A percentile compares a stretch with the other conserved stretches of the same genome.
These are phyloP conservation scores for Sphaerobolus stellatus DNA, from an alignment of 1,284 basidiomycete genomes.

Conservation along the genomic window DNA sequence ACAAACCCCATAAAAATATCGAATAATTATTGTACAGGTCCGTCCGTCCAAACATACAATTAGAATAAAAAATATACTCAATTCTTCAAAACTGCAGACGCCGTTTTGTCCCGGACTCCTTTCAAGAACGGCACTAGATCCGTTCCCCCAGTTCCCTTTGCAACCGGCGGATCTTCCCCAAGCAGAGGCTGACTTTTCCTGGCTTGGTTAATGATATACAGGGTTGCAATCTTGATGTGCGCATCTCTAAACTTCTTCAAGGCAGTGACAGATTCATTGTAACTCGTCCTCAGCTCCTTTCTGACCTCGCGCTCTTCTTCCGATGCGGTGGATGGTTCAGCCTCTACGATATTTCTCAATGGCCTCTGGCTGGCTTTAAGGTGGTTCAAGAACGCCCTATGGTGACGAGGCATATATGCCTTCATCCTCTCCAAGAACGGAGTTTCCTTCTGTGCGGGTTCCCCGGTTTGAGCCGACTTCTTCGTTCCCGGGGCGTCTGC, in stretches of 20 bases:
- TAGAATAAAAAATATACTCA: too few relatives aligned
- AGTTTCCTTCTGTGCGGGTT: conserved; percentile 22
- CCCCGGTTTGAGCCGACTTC: neutral
- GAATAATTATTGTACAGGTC: too few relatives aligned
- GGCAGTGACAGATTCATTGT: conserved; percentile 71
- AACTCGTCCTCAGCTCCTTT: conserved; percentile 52
- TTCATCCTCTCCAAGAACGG: conserved; percentile 81
- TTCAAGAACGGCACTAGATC: conserved; percentile 81
- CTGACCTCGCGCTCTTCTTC: conserved; percentile 15
- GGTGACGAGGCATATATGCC: conserved; percentile 88
- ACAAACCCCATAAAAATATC: too few relatives aligned
- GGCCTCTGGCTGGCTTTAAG: conserved; percentile 64
- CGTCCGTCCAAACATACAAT: too few relatives aligned
- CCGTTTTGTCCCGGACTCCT: conserved; percentile 74
- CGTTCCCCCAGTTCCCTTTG: conserved; percentile 84
- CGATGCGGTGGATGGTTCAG: conserved; percentile 29
- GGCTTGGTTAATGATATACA: conserved; percentile 78
- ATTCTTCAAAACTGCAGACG: too few relatives aligned
- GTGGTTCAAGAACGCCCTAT: conserved; percentile 85
- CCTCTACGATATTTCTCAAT: conserved; percentile 51
- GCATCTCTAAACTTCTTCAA: conserved; percentile 83
- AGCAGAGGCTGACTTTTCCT: conserved; percentile 32
- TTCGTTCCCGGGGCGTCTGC: conserved; percentile 27
- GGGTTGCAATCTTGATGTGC: conserved; percentile 83
- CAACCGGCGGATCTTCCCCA: conserved; percentile 21